Base-by-base conservation (phyloP, 345 rosid species). In the Brassica cretica region DNA sequence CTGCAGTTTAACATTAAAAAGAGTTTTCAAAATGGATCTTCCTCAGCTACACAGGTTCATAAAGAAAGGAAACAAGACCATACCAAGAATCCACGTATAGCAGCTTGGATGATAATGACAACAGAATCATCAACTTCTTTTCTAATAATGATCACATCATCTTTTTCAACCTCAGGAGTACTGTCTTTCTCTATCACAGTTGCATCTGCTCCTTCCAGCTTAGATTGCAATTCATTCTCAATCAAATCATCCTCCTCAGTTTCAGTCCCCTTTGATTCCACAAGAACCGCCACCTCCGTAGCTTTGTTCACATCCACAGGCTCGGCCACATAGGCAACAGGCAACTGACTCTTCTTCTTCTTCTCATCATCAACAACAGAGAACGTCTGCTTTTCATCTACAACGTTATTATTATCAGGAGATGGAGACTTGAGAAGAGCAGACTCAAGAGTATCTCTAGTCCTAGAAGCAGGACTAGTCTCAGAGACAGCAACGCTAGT, bases 31-130 rank as follows among this genome's bases (percentile, higher is more conserved):
- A 53, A 49, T 8, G 18, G 2, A n/a, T n/a, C 18, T 49, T 49
- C 18, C 56, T n/a, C 56, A 49, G 56, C 53, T 1, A 46, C 53
- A 46, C 70, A 64, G 5, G 66, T 64, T 71, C 49, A 37, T 8
- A 27, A 27, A 21, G 18, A 16, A 61, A 15, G 21, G 29, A 62
- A 51, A 71, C 69, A 14, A 24, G 46, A 51, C 12, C 70, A 58
- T 87, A 91, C 96, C 91, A 88, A 49, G 68, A 86, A 78, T 29
- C 81, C 80, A 73, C 96, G 87, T 49, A 87, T 80, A 24, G 88
- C 85, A 74, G 91, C 63, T 83, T 91, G 96, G 70, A 91, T 81
- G 84, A 81, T 53, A 49, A 87, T 64, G 79, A 82, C 81, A 64
- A 66, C 83, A 73, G 90, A 84, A 74, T 89, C 90, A 64, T 80